Base-by-base conservation (phyloP, 371 early-diverging fungal species). In the Apophysomyces variabilis region DNA sequence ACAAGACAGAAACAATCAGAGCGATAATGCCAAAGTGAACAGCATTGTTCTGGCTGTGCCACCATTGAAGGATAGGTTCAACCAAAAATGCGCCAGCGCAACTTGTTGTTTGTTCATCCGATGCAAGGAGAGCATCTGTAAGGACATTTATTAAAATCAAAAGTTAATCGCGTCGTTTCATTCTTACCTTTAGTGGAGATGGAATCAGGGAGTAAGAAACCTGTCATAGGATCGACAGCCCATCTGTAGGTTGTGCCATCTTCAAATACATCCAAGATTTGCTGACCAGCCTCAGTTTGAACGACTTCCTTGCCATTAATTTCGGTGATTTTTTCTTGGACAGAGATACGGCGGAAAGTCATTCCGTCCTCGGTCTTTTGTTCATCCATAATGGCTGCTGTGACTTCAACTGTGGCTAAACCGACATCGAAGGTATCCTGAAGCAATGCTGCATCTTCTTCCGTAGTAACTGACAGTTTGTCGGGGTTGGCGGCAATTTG, bases 251-350 rank as follows among this genome's bases (percentile, higher is more conserved):
- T 65, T 18, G 75, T 54, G 32, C 88, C 89, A 50, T 84, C 74
- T 35, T 82, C 77, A 72, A 84, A 81, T 37, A 90, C 78, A 72
- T 90, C 89, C 44, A 92, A 61, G 37, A 91, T 71, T 66, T 90
- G 91, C 65, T 90, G 90, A 63, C 85, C 83, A 41, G 83, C 87
- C 46, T 86, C 87, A 32, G 89, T 85, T 76, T 91, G 91, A n/a
- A 80, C 78, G 43, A 92, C 88, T 65, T 86, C 73, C 45, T 78
- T 71, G 50, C 90, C 90, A 66, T 92, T 89, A 67, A 92, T 78
- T 74, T 92, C 91, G 32, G 84, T 76, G 61, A 92, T 85, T 13
- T 81, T 69, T 66, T 90, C 88, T 43, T 80, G 70, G 9, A 92
- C 86, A 44, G 73, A 74, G 41, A 92, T 74, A 36, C 87, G 87